phyloP scores from a whole-genome alignment of 805 yeast genomes.

The Saturnispora ahearnii region DNA sequence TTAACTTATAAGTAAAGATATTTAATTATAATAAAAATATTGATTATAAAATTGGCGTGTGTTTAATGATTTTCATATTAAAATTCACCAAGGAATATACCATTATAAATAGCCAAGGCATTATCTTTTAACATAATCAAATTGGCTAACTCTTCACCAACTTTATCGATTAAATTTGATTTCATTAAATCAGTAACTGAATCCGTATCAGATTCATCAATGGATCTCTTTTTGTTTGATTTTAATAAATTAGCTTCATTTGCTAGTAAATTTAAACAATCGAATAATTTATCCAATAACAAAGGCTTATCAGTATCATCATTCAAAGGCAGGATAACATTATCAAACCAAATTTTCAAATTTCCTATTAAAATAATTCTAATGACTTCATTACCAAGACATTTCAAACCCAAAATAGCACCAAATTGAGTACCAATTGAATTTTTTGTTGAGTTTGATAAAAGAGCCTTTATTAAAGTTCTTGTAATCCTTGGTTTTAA shows the following conservation, averaged over 20 bases:
- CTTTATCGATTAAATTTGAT: conserved; percentile 41
- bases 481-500: conserved; percentile 90
- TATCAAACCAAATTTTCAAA: conserved; percentile 62
- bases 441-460: conserved; percentile 58
- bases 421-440: conserved; percentile 91
- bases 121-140: conserved; percentile 39
- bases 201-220: conserved; percentile 16
- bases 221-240: conserved; percentile 9
- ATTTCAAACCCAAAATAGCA: conserved; percentile 73
- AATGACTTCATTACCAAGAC: conserved; percentile 80
- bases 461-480: conserved; percentile 81
- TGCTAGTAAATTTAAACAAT: conserved; percentile 44
- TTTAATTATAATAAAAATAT: not conserved
- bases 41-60: not conserved
- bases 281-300: conserved; percentile 32
- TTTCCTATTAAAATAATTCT: conserved; percentile 80
- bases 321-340: conserved; percentile 37
- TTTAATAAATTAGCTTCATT: conserved; percentile 23
- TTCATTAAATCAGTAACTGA: conserved; percentile 17
- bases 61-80: not conserved
- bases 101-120: conserved; percentile 45
- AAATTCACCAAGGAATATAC: conserved; percentile 65
- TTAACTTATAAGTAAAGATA: not conserved
- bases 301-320: conserved; percentile 14
- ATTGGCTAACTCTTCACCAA: conserved; percentile 52